Base-by-base conservation (phyloP, 352 stramenopile genomes). In the Pythium aristosporum region DNA sequence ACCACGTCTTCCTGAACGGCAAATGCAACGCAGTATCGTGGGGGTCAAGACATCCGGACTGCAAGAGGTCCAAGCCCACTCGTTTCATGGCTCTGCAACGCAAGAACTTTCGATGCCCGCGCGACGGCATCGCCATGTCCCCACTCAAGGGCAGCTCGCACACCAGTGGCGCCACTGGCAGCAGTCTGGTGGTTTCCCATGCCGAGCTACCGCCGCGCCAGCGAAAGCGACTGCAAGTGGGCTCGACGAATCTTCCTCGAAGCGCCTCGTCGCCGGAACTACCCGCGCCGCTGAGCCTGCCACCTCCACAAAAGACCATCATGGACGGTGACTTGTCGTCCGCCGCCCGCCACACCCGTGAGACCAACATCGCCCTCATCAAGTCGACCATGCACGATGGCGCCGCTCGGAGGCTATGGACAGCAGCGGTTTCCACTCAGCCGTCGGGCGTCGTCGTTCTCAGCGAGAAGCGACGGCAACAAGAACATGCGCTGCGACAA, bases 161-260 rank as follows among this genome's bases (percentile, higher is more conserved):
- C 39, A 41, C 34, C 28, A 65, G 46, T 23, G n/a, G 25, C 2
- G 43, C 54, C 0, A 50, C 16, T 13, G 25, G 13, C 12, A 49
- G 59, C 4, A 34, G 41, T 47, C 41, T 71, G 12, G 67, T 77
- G 25, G 65, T 79, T 25, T 85, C 76, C 36, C 72, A 82, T 37
- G 50, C 70, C 15, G 75, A 89, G 25, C 68, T 87, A 51, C 80
- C 79, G 47, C 70, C 70, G 21, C 78, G 76, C 16, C 74, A 87
- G 47, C 72, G 78, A 60, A 88, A 88, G 54, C 73, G 85, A 9
- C 47, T 92, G n/a, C 85, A 91, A 58, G 80, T 94, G n/a, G 85
- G 85, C 5, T 63, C 73, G 6, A 94, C 82, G 0, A 94, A 94
- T 55, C 59, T 91, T 28, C 57, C 60, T 2, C 82, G 79, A 41